Base-by-base conservation (phyloP, 2,329 filamentous ascomycete species). In the Cladorrhinum sp. region DNA sequence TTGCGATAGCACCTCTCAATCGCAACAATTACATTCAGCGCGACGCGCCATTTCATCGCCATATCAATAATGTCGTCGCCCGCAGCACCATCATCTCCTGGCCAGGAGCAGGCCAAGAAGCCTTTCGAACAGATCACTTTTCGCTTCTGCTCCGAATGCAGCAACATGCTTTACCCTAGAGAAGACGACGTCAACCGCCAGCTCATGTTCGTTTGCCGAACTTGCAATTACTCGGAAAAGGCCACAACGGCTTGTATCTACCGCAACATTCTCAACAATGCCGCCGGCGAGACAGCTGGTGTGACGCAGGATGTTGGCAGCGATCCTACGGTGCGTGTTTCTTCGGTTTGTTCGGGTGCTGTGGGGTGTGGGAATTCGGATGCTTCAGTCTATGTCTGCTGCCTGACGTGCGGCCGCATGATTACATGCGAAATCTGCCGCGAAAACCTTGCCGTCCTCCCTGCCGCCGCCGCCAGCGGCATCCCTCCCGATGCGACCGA, bases 121-220 rank as follows among this genome's bases (percentile, higher is more conserved):
- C 82, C 81, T 70, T 79, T 81, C 66, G 87, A 94, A 77, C 92
- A 96, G 76, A 93, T 98, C 76, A 92, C 91, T 53, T 99, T 98
- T 78, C 89, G 91, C 72, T 99, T 99, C 83, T 99, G 95, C 81
- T 92, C 92, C 70, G 95, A 99, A 83, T 99, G 95, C 80, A 96
- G 93, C 70, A 99, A 99, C 82, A 90, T 99, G 85, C 83, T 99
- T 59, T 98, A 98, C 73, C 95, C 95, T 55, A 95, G 96, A 78
- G 96, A 99, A 81, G 92, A 99, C 77, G 87, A 89, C 65, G 82
- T 88, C 64, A 87, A 86, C 64, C 91, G 91, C 79, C 88, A 87
- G 71, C 87, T 99, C 68, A 89, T 96, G 80, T 99, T 96, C 78
- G 92, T 91, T 66, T 99, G 95, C 82, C 91, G 94, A 70, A 97